Evolutionary conservation across 2,329 filamentous ascomycete genomes (phyloP), one percentile per base, ranked within the genome.

Genomic region (Fusarium sacchari): DNA sequence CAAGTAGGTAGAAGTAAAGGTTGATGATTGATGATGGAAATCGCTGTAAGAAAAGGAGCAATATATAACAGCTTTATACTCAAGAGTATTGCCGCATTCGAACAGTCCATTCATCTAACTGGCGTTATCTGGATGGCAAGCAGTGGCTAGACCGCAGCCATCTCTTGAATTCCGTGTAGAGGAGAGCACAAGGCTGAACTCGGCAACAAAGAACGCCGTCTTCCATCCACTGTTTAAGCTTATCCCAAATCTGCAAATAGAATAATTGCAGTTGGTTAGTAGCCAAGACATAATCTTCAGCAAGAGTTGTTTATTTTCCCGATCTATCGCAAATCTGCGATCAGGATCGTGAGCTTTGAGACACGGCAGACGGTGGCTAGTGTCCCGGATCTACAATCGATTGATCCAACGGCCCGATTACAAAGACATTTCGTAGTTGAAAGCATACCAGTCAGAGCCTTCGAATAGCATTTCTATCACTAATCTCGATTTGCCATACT

Each of bases 401-500:
- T n/a, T 5, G 5, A 12, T 13, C 13, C 22, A n/a, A 49, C 46
- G 46, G 28, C 22, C 28, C 46, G 46, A 49, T 49, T 49, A 13
- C 22, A 49, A 18, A 49, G 28, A 30, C 28, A 32, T 32, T n/a
- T 9, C 13, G 4, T 12, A 11, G 11, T 13, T 7, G 17, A 18
- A 13, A 7, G 10, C 15, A 49, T 32, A 0, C 28, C 28, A 49
- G 14, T 30, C 3, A n/a, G 46, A 30, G 26, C 14, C 20, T 20
- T 3, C 14, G 6, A 8, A 5, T 12, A 30, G 14, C 6, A 22
- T 0, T 30, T 47, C 9, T 17, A 22, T 47, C 26, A 12, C 1
- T 30, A 12, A 9, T n/a, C 4, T 17, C 12, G 4, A 14, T 32
- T 32, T 32, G 30, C 30, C 30, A 32, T 32, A 32, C 30, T 14